Evolutionary conservation across 345 rosid species (phyloP), one percentile per base, ranked within the genome.

Genomic region (Arabidopsis thaliana): DNA sequence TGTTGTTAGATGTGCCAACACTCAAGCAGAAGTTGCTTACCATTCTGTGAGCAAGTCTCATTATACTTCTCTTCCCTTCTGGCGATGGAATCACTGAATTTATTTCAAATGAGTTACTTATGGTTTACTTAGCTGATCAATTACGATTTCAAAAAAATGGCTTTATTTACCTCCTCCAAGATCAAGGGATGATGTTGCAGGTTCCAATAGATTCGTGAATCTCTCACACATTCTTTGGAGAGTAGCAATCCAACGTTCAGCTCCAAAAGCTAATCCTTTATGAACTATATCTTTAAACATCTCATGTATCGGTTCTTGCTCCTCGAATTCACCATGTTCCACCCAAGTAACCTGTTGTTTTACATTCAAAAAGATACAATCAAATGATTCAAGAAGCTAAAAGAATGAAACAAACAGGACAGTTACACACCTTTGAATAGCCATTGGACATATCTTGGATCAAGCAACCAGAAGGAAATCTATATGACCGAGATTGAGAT

Each of bases 41-140:
- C 97, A 95, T 95, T 80, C 99, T 89, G 69, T 90, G 97, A 42
- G 93, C 84, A 67, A 95, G 99, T 78, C 83, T 90, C 99, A 90
- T 95, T 90, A 92, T 85, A 84, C 97, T 85, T 80, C 83, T 83
- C 85, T 92, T 95, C 59, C 97, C 99, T 23, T 92, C 99, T 0
- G 85, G 83, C 0, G 89, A 85, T 16, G 97, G 90, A 75, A 86
- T 78, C 49, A 86, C 98, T 94, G 82, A 34, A 79, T 13, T 6
- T 22, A 9, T 49, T 64, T 38, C 46, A 49, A 57, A 4, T 41
- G 20, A 4, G 40, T 66, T 23, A 67, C 61, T 67, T n/a, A 30
- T 14, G 42, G 13, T 13, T 48, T 37, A 28, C 1, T 49, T 59
- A 49, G 36, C 22, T 59, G 61, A 49, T 59, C 23, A 12, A 59